A percentile compares a stretch with the other conserved stretches of the same genome.
Conservation (phyloP, 2,329 filamentous ascomycete genomes). For the Penicillium sp. region DNA sequence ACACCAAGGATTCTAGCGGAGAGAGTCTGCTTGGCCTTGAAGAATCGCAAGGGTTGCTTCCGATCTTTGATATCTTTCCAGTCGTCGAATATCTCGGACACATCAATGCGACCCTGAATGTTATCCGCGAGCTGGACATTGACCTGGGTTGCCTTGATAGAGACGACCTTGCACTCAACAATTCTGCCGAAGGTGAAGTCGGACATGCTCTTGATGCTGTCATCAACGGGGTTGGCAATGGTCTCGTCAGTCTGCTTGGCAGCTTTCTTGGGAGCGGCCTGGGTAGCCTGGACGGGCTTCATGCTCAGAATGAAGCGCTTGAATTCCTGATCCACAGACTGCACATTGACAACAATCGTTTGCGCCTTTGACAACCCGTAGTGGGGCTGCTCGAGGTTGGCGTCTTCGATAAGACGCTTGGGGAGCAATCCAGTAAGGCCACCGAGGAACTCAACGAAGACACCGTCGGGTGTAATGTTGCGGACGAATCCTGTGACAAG, state of each 20-base stretch:
- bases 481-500: constrained; percentile 76
- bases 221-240: constrained; percentile 62
- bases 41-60: constrained; percentile 74
- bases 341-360: constrained; percentile 69
- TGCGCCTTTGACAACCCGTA: constrained; percentile 80
- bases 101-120: constrained; percentile 86
- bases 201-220: constrained; percentile 60
- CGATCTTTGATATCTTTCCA: constrained; percentile 84
- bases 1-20: constrained; percentile 77
- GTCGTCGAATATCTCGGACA: constrained; percentile 83
- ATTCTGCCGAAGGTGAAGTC: constrained; percentile 72
- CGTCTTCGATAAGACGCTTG: constrained; percentile 72
- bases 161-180: constrained; percentile 74
- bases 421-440: constrained; percentile 75
- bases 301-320: constrained; percentile 67
- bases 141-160: constrained; percentile 85
- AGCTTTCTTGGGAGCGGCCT: constrained; percentile 44
- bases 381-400: constrained; percentile 63
- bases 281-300: constrained; percentile 51
- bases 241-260: constrained; percentile 39
- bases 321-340: constrained; percentile 68
- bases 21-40: constrained; percentile 68
- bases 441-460: constrained; percentile 86
- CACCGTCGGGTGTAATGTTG: constrained; percentile 75
- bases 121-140: constrained; percentile 87